Evolutionary conservation across 2,329 filamentous ascomycete species (phyloP).

Genomic region (Neofusicoccum umdonicola): DNA sequence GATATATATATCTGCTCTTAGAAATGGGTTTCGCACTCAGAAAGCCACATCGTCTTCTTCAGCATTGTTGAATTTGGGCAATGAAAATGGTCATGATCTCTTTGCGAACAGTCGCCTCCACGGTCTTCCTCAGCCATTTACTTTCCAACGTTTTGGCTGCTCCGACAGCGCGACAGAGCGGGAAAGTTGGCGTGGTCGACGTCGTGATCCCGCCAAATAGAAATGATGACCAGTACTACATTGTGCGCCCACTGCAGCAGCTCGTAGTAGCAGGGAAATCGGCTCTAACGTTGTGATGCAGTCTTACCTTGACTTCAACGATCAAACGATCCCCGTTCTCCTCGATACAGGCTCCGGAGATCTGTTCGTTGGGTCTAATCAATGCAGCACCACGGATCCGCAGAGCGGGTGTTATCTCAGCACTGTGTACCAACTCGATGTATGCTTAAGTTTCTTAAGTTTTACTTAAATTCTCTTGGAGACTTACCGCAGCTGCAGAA

Average conservation of each 20-base stretch:
- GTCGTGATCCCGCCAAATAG: not conserved
- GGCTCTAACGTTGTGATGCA: not conserved
- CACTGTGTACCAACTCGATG: not conserved
- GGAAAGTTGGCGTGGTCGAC: not conserved
- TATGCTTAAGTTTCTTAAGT: not conserved
- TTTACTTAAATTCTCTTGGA: not conserved
- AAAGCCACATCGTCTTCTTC: too few relatives aligned
- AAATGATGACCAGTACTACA: constrained; percentile 2
- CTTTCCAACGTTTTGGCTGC: not conserved
- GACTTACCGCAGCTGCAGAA: not conserved
- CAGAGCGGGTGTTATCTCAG: not conserved
- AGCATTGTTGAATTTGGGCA: too few relatives aligned
- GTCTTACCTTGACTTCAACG: not conserved
- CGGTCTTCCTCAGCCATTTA: not conserved
- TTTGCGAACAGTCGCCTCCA: too few relatives aligned
- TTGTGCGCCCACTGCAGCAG: too few relatives aligned
- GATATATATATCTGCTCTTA: too few relatives aligned
- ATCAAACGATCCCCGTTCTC: not conserved
- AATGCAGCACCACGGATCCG: not conserved
- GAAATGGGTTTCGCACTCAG: too few relatives aligned
- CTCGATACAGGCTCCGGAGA: not conserved
- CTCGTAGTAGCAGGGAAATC: not conserved
- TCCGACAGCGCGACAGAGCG: not conserved
- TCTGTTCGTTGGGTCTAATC: not conserved
- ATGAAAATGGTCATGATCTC: too few relatives aligned